Conservation (phyloP, 176 grass and related monocot species). For the Oryza punctata region DNA sequence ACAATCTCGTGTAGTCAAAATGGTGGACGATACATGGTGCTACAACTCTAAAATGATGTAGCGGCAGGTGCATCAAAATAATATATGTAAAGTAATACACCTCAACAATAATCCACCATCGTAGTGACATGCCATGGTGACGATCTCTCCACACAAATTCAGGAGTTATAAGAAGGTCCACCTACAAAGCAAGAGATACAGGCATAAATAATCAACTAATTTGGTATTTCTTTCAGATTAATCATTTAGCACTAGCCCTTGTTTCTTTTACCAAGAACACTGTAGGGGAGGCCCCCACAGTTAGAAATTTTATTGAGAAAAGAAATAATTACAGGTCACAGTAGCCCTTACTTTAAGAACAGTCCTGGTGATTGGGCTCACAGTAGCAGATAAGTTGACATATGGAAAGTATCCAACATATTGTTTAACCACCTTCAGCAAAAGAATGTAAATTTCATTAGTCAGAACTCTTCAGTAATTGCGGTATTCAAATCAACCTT, state of each 20-base stretch:
- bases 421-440: constrained; percentile 89
- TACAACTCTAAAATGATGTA: constrained; percentile 24
- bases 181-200: constrained; percentile 50
- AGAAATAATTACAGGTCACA: too few species aligned
- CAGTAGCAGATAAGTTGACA: constrained; percentile 72
- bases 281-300: too few species aligned
- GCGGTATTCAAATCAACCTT: constrained; percentile 20
- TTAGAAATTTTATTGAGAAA: too few species aligned
- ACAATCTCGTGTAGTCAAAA: background rate
- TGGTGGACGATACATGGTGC: constrained; percentile 4
- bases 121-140: constrained; percentile 77
- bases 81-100: constrained; percentile 44
- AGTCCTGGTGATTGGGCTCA: constrained; percentile 96
- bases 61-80: background rate
- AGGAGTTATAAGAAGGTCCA: constrained; percentile 81
- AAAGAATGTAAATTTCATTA: constrained; percentile 34
- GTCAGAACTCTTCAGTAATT: constrained; percentile 9
- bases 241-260: constrained; percentile 29
- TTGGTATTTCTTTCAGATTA: background rate
- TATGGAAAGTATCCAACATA: constrained; percentile 73
- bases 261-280: constrained; percentile 40
- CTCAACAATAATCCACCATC: constrained; percentile 95
- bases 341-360: constrained; percentile 80
- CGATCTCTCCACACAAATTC: constrained; percentile 97
- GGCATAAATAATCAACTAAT: constrained; percentile 5